Evolutionary conservation across 331 rosid genomes (phyloP).

Genomic region (Pyrus hybrid): DNA sequence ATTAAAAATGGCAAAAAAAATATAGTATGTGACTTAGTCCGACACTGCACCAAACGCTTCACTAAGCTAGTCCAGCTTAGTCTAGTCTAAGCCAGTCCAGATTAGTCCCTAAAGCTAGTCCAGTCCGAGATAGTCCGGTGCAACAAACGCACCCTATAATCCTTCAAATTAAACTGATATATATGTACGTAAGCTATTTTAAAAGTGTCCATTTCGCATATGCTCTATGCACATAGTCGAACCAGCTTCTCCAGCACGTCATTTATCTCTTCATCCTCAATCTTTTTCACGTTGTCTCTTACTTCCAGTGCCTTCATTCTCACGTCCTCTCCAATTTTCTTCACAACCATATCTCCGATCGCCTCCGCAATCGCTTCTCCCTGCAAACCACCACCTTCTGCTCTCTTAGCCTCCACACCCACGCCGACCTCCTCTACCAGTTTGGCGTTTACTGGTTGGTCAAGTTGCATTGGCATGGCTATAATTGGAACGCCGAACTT

Average conservation of each 20-base stretch:
- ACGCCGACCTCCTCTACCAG: slow-evolving; percentile 14
- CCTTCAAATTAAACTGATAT: too few relatives aligned
- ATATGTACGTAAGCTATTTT: too few relatives aligned
- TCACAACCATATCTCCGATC: slow-evolving; percentile 6
- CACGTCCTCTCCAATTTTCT: neutral
- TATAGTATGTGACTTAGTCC: too few relatives aligned
- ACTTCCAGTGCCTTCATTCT: slow-evolving; percentile 10
- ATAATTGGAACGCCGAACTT: slow-evolving; percentile 19
- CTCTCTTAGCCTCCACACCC: slow-evolving; percentile 17
- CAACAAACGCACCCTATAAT: too few relatives aligned
- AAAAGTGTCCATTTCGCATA: too few relatives aligned
- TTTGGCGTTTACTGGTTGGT: slow-evolving; percentile 22
- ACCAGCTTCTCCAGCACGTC: slow-evolving; percentile 4
- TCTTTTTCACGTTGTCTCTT: neutral
- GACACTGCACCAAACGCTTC: too few relatives aligned
- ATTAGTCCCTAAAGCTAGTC: too few relatives aligned
- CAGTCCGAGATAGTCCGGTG: too few relatives aligned
- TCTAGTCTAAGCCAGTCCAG: too few relatives aligned
- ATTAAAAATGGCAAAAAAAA: too few relatives aligned
- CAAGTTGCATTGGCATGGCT: slow-evolving; percentile 18
- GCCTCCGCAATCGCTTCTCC: neutral
- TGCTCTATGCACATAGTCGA: neutral
- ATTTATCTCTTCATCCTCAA: slow-evolving; percentile 7
- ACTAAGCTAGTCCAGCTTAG: too few relatives aligned
- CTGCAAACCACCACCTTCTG: neutral